These are phyloP conservation scores for Neolentinus lepideus DNA, from an alignment of 1,284 basidiomycete species.

Conservation along the genomic window DNA sequence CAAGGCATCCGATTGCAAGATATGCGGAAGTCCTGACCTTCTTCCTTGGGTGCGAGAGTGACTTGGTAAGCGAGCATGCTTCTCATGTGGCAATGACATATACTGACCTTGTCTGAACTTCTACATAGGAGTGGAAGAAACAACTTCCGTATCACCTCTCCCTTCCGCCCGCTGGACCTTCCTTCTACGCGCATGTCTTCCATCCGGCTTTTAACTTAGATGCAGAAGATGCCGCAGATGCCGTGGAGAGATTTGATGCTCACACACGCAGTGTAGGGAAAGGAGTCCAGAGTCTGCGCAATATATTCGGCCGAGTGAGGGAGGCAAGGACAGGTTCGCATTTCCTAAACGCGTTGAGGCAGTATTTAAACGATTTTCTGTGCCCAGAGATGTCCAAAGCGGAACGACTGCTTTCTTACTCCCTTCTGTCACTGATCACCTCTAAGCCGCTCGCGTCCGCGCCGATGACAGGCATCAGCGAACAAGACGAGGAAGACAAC, in stretches of 20 bases:
- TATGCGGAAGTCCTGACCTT: conserved; percentile 78
- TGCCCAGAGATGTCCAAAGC: conserved; percentile 64
- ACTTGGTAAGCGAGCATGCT: conserved; percentile 39
- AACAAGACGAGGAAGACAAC: conserved; percentile 40
- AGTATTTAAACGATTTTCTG: neutral
- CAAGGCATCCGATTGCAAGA: conserved; percentile 72
- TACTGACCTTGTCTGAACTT: neutral
- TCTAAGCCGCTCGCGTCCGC: conserved; percentile 51
- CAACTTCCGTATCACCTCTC: conserved; percentile 53
- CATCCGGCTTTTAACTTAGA: conserved; percentile 85
- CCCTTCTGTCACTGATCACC: conserved; percentile 63
- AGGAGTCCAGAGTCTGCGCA: conserved; percentile 60
- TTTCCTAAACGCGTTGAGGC: conserved; percentile 2
- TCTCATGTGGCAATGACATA: neutral
- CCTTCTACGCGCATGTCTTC: conserved; percentile 74
- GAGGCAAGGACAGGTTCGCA: conserved; percentile 59
- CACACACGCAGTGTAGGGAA: conserved; percentile 60
- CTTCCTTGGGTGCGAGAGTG: conserved; percentile 71
- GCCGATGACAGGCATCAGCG: conserved; percentile 34
- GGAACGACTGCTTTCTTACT: conserved; percentile 62
- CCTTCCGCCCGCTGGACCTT: conserved; percentile 54
- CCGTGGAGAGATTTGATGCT: conserved; percentile 51
- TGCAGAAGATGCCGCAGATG: conserved; percentile 52
- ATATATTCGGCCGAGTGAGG: conserved; percentile 51
- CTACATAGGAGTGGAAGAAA: conserved; percentile 61